Base-by-base conservation (phyloP, 176 grass and related monocot genomes). In the Oryza nivara region DNA sequence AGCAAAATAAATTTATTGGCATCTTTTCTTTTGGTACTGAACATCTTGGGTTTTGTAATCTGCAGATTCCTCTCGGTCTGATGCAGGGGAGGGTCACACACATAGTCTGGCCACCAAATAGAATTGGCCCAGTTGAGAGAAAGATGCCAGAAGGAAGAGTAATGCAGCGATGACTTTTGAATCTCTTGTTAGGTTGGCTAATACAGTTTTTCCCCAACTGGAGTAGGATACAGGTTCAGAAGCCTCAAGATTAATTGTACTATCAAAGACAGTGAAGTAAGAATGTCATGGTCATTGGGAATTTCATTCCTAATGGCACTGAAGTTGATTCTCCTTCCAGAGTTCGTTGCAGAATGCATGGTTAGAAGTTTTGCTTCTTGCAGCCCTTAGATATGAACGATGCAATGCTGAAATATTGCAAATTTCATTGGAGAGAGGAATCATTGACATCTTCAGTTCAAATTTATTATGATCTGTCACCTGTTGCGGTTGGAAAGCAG, bases 11-110 rank as follows among this genome's bases (percentile, higher is more conserved):
- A 0, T 73, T 58, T 84, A 19, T 60, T 1, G 11, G 9, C 46
- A 41, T 82, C 0, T 36, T 6, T 86, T 44, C 35, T 11, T 5
- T 77, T 67, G 66, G 9, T 26, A 48, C 66, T 72, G 58, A 75
- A 41, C 11, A 38, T 74, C 2, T 74, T 46, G 15, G 84, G 28
- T 44, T 80, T 40, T 88, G 60, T 20, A 65, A 44, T 28, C 28
- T 79, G 76, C 82, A 97, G 89, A 77, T 95, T 90, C 91, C 92
- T 79, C 67, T 95, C 44, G 92, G 91, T 82, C 51, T 98, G 84
- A 79, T 90, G 80, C 72, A 64, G 35, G 89, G 92, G 30, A 90
- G 70, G 87, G 75, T 92, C 72, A 93, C 91, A 11, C 89, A 92
- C 54, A 48, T 85, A 61, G 36, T 98, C 71, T 98, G 95, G 92